Evolutionary conservation across 345 rosid species (phyloP).

Genomic region (Melastoma malabathricum): DNA sequence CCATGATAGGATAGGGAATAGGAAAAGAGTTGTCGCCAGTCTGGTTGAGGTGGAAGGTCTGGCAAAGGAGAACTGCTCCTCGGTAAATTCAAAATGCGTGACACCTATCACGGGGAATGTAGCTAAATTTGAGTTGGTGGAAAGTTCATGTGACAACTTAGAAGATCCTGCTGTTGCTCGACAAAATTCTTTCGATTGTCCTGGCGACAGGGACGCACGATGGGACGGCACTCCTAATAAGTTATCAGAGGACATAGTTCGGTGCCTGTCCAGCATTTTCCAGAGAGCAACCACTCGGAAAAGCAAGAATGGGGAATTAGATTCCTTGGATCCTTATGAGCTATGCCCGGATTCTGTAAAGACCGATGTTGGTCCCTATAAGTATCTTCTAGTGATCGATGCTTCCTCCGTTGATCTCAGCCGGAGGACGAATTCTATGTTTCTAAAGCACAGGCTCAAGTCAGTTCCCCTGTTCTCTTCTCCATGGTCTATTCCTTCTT

Average conservation of each 20-base stretch:
- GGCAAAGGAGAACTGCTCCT: constrained; percentile 60
- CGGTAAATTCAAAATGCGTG: constrained; percentile 26
- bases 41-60: constrained; percentile 20
- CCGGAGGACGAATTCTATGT: constrained; percentile 35
- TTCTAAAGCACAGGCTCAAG: constrained; percentile 66
- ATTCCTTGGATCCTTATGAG: constrained; percentile 44
- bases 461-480: constrained; percentile 17
- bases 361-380: constrained; percentile 58
- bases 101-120: constrained; percentile 39
- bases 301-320: constrained; percentile 21
- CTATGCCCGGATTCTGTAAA: constrained; percentile 21
- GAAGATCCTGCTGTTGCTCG: constrained; percentile 41
- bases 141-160: constrained; percentile 33
- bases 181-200: constrained; percentile 31
- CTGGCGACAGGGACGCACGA: constrained; percentile 26
- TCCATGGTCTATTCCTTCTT: neutral
- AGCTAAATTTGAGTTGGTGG: constrained; percentile 18
- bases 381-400: constrained; percentile 38
- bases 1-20: constrained; percentile 18
- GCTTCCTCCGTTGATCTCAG: constrained; percentile 48
- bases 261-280: constrained; percentile 51
- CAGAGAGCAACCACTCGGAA: constrained; percentile 49
- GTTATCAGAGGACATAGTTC: constrained; percentile 59
- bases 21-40: constrained; percentile 19
- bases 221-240: constrained; percentile 41